Evolutionary conservation across 2,329 filamentous ascomycete species (phyloP).

Genomic region (Phoma sp.): DNA sequence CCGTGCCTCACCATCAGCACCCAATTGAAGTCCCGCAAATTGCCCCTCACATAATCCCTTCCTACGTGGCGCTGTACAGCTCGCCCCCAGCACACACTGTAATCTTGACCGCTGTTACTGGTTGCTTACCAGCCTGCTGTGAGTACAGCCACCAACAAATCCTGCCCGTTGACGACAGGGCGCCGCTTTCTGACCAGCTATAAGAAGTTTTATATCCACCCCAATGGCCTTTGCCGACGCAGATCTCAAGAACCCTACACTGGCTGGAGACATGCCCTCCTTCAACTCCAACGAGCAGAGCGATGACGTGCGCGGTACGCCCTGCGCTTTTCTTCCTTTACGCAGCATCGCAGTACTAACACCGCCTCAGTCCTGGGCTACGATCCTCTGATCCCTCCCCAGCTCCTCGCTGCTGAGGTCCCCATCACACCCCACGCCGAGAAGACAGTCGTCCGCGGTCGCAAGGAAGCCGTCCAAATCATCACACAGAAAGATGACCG

Average conservation of each 20-base stretch:
- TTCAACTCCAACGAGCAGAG: slow-evolving; percentile 40
- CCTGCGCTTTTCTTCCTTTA: not conserved
- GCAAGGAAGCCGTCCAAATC: slow-evolving; percentile 73
- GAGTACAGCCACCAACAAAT: slow-evolving; percentile 10
- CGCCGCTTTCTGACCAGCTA: slow-evolving; percentile 13
- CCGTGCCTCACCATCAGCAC: slow-evolving; percentile 9
- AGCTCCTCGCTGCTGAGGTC: slow-evolving; percentile 85
- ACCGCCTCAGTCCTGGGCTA: slow-evolving; percentile 77
- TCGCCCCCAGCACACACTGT: slow-evolving; percentile 16
- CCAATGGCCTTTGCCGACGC: slow-evolving; percentile 25
- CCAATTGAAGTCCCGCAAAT: slow-evolving; percentile 8
- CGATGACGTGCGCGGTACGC: slow-evolving; percentile 61
- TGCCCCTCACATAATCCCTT: slow-evolving; percentile 14
- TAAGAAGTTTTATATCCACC: slow-evolving; percentile 22
- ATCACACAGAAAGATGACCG: slow-evolving; percentile 82
- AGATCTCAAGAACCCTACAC: slow-evolving; percentile 19
- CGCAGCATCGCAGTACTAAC: slow-evolving; percentile 18
- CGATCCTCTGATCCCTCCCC: slow-evolving; percentile 89
- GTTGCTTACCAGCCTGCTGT: slow-evolving; percentile 9
- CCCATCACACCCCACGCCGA: slow-evolving; percentile 67
- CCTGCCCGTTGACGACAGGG: not conserved
- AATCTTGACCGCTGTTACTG: slow-evolving; percentile 23
- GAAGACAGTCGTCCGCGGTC: slow-evolving; percentile 73
- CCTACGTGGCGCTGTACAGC: slow-evolving; percentile 17
- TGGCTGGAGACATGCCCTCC: slow-evolving; percentile 36